A percentile compares a stretch with the other conserved stretches of the same genome.
phyloP scores from a whole-genome alignment of 345 rosid species.

The Bretschneidera sinensis region DNA sequence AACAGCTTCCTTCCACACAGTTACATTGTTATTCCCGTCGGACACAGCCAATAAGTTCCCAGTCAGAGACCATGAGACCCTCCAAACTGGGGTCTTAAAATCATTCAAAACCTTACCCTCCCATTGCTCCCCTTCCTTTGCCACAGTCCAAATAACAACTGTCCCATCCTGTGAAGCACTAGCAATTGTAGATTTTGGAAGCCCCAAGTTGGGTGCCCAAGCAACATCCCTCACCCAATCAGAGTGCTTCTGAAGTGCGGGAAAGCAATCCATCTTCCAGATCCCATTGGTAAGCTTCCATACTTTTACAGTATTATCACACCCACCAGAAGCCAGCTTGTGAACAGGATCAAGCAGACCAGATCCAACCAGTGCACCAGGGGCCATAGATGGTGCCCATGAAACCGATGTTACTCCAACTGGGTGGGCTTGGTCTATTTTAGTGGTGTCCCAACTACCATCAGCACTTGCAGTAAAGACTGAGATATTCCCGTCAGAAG shows the following conservation, averaged over 20 bases:
- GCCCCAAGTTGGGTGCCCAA: slow-evolving; percentile 71
- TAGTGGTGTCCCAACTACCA: slow-evolving; percentile 55
- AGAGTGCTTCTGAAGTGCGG: slow-evolving; percentile 53
- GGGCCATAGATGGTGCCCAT: slow-evolving; percentile 63
- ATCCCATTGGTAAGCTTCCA: slow-evolving; percentile 52
- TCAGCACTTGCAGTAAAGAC: slow-evolving; percentile 51
- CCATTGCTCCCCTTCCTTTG: slow-evolving; percentile 61
- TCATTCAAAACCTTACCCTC: slow-evolving; percentile 55
- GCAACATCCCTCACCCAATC: slow-evolving; percentile 73
- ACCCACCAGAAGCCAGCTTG: slow-evolving; percentile 59
- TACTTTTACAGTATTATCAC: slow-evolving; percentile 54
- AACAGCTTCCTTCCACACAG: slow-evolving; percentile 57
- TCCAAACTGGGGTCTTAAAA: slow-evolving; percentile 54
- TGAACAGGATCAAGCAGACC: slow-evolving; percentile 47
- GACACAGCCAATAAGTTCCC: slow-evolving; percentile 58
- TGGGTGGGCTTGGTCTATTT: slow-evolving; percentile 63
- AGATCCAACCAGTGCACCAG: slow-evolving; percentile 48
- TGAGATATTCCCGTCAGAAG: slow-evolving; percentile 63
- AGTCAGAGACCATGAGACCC: slow-evolving; percentile 62
- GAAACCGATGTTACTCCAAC: slow-evolving; percentile 64
- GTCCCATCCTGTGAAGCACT: slow-evolving; percentile 65
- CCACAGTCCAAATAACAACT: slow-evolving; percentile 50
- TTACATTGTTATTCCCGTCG: slow-evolving; percentile 49
- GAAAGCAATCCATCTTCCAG: slow-evolving; percentile 63
- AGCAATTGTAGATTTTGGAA: slow-evolving; percentile 57